Percentiles rank a stretch among this genome's conserved stretches.
phyloP scores from a whole-genome alignment of 108 stramenopile genomes.

The Pseudonitzschia multiseries region DNA sequence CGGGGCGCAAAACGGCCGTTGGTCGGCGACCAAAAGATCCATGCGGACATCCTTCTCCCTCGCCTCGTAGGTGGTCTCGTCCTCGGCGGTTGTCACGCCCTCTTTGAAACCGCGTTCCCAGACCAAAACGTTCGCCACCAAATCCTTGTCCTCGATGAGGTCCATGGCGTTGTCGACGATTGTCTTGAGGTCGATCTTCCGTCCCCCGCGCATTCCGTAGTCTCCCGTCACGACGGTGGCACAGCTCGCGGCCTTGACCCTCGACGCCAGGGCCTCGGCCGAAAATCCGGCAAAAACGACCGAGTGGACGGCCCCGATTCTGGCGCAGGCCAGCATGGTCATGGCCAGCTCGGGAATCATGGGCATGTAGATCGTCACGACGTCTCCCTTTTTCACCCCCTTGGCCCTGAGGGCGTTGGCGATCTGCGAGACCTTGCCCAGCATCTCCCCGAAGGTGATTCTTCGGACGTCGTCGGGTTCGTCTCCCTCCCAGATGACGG shows the following conservation, averaged over 20 bases:
- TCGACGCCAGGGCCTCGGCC: slow-evolving; percentile 89
- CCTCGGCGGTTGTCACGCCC: slow-evolving; percentile 37
- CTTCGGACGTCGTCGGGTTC: slow-evolving; percentile 71
- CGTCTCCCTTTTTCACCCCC: slow-evolving; percentile 89
- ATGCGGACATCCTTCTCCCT: slow-evolving; percentile 80
- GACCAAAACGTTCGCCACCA: slow-evolving; percentile 85
- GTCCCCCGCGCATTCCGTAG: slow-evolving; percentile 80
- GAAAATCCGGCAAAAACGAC: slow-evolving; percentile 98
- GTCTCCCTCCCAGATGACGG: slow-evolving; percentile 79
- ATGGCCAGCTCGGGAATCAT: slow-evolving; percentile 94
- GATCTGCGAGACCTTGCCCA: slow-evolving; percentile 76
- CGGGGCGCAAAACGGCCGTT: slow-evolving; percentile 95
- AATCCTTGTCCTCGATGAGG: slow-evolving; percentile 37
- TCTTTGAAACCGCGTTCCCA: slow-evolving; percentile 70
- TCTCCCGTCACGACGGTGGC: slow-evolving; percentile 88
- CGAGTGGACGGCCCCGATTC: slow-evolving; percentile 96
- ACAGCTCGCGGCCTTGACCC: slow-evolving; percentile 82
- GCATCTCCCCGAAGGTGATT: slow-evolving; percentile 77
- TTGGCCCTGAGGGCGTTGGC: slow-evolving; percentile 87
- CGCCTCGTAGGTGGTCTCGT: slow-evolving; percentile 42
- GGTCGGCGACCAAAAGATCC: slow-evolving; percentile 75
- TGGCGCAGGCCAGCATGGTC: slow-evolving; percentile 96
- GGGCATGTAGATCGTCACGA: slow-evolving; percentile 98
- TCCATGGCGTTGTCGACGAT: slow-evolving; percentile 86
- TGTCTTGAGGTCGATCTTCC: slow-evolving; percentile 78